Percentiles rank a stretch among this genome's conserved stretches.
Conservation (phyloP, 441 rosid genomes). For the Isatis lusitanica region DNA sequence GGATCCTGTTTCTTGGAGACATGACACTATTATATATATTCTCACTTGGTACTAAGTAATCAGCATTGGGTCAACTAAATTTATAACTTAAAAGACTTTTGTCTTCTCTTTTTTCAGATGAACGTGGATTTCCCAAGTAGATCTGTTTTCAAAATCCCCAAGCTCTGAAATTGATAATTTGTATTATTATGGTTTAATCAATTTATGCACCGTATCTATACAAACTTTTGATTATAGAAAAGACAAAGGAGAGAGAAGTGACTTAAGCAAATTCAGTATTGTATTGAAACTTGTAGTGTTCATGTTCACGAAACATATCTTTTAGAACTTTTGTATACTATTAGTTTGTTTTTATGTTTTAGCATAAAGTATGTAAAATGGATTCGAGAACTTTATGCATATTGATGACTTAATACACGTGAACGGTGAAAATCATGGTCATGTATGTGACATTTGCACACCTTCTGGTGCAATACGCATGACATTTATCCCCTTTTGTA, state of each 20-base stretch:
- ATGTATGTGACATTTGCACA: conserved; percentile 17
- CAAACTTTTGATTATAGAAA: background rate
- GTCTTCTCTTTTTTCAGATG: conserved; percentile 12
- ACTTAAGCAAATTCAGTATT: background rate
- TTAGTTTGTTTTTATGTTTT: background rate
- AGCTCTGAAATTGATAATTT: conserved; percentile 3
- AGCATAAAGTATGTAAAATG: background rate
- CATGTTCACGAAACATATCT: conserved; percentile 6
- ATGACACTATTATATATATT: conserved; percentile 1
- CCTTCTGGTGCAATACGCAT: conserved; percentile 15
- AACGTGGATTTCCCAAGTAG: conserved; percentile 5
- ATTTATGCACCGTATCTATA: background rate
- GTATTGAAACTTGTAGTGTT: conserved; percentile 13
- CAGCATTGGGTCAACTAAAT: background rate
- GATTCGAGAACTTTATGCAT: conserved; percentile 21
- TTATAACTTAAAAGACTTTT: conserved; percentile 12
- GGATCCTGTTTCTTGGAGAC: conserved; percentile 22
- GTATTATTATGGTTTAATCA: background rate
- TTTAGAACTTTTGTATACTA: conserved; percentile 4
- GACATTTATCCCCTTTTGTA: background rate
- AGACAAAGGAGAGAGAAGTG: background rate
- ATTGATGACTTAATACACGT: conserved; percentile 23
- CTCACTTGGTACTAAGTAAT: conserved; percentile 7
- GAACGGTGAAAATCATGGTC: conserved; percentile 10
- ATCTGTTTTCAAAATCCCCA: background rate